Evolutionary conservation across 2,329 filamentous ascomycete genomes (phyloP).

Genomic region (Colletotrichum tofieldiae): DNA sequence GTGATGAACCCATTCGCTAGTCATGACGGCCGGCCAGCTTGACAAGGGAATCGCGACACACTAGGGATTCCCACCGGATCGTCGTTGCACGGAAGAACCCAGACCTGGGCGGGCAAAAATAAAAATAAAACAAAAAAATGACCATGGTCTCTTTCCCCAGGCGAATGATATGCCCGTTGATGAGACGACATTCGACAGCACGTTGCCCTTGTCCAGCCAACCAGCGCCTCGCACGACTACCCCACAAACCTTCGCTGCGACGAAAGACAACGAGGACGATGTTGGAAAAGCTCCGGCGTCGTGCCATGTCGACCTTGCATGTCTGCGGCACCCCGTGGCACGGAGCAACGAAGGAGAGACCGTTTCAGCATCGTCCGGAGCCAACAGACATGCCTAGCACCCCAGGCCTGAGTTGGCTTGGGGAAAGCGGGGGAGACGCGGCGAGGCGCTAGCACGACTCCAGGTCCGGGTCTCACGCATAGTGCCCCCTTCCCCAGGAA

Average conservation of each 20-base stretch:
- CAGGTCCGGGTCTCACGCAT: conserved; percentile 22
- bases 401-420: conserved; percentile 11
- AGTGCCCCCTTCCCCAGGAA: neutral
- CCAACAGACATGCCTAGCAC: neutral
- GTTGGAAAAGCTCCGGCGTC: conserved; percentile 14
- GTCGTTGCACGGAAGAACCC: conserved; percentile 2
- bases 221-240: conserved; percentile 21
- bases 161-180: conserved; percentile 35
- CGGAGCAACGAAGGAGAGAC: conserved; percentile 22
- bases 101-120: conserved; percentile 1
- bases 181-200: conserved; percentile 35
- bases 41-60: neutral
- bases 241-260: conserved; percentile 36
- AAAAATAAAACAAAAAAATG: neutral
- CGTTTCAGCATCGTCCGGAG: conserved; percentile 38
- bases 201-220: conserved; percentile 12
- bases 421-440: conserved; percentile 34
- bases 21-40: neutral
- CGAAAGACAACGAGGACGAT: conserved; percentile 6
- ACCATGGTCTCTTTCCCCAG: neutral
- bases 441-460: conserved; percentile 18
- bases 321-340: conserved; percentile 29
- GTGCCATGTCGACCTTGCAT: conserved; percentile 19
- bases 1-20: conserved; percentile 1
- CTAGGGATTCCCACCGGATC: neutral